Percentiles rank a stretch among this genome's conserved stretches.
These are phyloP conservation scores for Pascua guehoae DNA, from an alignment of 1,284 basidiomycete species.

Conservation along the genomic window DNA sequence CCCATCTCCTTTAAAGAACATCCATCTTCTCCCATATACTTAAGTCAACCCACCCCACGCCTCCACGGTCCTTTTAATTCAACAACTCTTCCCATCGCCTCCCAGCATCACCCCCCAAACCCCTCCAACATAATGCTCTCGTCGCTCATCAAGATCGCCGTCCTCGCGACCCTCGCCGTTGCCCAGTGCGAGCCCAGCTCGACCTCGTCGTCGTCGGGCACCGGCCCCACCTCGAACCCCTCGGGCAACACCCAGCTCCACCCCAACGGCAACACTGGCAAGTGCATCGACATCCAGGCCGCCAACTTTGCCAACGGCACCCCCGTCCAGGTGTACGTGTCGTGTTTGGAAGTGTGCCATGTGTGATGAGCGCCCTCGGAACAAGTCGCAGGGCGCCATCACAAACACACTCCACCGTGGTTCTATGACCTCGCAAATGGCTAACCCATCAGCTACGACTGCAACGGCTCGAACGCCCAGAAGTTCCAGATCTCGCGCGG, in stretches of 20 bases:
- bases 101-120: background rate
- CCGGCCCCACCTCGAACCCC: slow-evolving; percentile 11
- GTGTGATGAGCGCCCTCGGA: no score
- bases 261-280: slow-evolving; percentile 10
- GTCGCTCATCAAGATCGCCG: slow-evolving; percentile 9
- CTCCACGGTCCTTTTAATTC: no score
- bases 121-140: slow-evolving; percentile 12
- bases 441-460: slow-evolving; percentile 14
- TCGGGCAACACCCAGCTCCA: slow-evolving; percentile 6
- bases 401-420: background rate
- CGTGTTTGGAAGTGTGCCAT: no score
- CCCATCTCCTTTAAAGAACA: no score
- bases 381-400: background rate
- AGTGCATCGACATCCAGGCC: slow-evolving; percentile 18
- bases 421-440: background rate
- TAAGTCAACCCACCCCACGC: no score
- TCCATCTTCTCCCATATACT: no score
- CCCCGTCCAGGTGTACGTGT: slow-evolving; percentile 20
- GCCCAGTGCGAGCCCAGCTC: slow-evolving; percentile 13
- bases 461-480: slow-evolving; percentile 22
- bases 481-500: slow-evolving; percentile 11
- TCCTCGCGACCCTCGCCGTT: slow-evolving; percentile 11
- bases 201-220: slow-evolving; percentile 8
- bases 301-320: slow-evolving; percentile 21
- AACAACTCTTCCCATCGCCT: no score